Evolutionary conservation across 2,329 filamentous ascomycete species (phyloP).

Genomic region (Fusarium gaditjirri): DNA sequence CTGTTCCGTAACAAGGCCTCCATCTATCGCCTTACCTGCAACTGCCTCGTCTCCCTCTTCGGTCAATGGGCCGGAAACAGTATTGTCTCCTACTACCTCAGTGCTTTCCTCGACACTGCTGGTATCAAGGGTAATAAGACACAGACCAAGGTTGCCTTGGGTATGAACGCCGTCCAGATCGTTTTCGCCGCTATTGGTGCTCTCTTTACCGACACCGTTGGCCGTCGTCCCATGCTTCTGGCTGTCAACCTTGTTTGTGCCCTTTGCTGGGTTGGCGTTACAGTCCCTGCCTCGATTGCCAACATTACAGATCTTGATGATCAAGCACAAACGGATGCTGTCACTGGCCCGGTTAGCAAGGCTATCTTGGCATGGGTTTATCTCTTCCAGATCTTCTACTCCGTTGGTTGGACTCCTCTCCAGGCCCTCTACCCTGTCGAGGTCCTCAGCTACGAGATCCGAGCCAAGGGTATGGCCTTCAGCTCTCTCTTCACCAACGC

Average conservation of each 20-base stretch:
- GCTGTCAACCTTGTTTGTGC: constrained; percentile 58
- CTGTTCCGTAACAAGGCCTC: constrained; percentile 54
- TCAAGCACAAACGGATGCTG: constrained; percentile 37
- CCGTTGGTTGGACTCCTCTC: constrained; percentile 52
- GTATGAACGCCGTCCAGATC: constrained; percentile 61
- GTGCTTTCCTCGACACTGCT: constrained; percentile 60
- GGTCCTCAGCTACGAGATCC: constrained; percentile 63
- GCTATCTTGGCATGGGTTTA: constrained; percentile 59
- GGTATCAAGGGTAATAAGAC: constrained; percentile 54
- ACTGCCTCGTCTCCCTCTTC: constrained; percentile 56
- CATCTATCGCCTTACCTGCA: constrained; percentile 58
- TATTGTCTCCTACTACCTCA: constrained; percentile 61
- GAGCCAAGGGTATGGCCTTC: constrained; percentile 67
- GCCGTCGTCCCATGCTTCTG: constrained; percentile 63
- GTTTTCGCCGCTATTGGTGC: constrained; percentile 60
- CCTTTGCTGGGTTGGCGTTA: constrained; percentile 61
- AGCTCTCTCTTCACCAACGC: constrained; percentile 57
- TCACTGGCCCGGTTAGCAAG: constrained; percentile 51
- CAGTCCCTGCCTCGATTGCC: constrained; percentile 55
- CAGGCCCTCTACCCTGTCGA: constrained; percentile 63
- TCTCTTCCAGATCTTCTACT: constrained; percentile 52
- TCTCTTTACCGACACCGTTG: constrained; percentile 58
- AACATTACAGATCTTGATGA: constrained; percentile 44
- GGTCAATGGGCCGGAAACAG: constrained; percentile 59
- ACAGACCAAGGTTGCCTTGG: constrained; percentile 59